A percentile compares a stretch with the other conserved stretches of the same genome.
Evolutionary conservation across 2,329 filamentous ascomycete species (phyloP).

Genomic region (Gaeumannomyces sp.): DNA sequence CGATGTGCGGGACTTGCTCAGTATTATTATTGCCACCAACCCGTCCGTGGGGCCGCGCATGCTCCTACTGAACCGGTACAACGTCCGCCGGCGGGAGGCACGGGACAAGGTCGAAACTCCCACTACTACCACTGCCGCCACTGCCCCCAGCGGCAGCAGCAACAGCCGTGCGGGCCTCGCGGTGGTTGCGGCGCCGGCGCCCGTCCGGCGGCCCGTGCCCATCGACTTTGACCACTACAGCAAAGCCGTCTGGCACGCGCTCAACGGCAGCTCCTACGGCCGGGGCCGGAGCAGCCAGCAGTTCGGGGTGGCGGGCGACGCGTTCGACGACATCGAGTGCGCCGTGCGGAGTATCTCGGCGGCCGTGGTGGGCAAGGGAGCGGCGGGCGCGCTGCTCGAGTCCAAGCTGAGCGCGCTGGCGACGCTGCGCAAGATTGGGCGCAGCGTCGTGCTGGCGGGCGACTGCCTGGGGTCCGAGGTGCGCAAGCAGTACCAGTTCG

Average conservation of each 20-base stretch:
- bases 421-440: background rate
- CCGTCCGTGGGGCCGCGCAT: background rate
- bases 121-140: too few species aligned
- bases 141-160: background rate
- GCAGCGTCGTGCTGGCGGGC: background rate
- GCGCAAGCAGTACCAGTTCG: background rate
- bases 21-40: background rate
- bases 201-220: background rate
- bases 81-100: background rate
- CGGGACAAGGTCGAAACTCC: too few species aligned
- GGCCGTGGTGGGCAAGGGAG: too few species aligned
- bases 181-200: too few species aligned
- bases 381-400: background rate
- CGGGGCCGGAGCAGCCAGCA: background rate
- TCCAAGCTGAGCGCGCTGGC: background rate
- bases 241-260: background rate
- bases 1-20: background rate
- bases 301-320: background rate
- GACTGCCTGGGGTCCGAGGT: background rate
- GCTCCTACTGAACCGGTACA: background rate
- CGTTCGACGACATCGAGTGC: background rate
- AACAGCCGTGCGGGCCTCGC: background rate
- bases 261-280: background rate
- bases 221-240: background rate
- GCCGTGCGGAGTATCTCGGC: background rate